Base-by-base conservation (phyloP, 352 stramenopile genomes). In the Pythium dissimile region DNA sequence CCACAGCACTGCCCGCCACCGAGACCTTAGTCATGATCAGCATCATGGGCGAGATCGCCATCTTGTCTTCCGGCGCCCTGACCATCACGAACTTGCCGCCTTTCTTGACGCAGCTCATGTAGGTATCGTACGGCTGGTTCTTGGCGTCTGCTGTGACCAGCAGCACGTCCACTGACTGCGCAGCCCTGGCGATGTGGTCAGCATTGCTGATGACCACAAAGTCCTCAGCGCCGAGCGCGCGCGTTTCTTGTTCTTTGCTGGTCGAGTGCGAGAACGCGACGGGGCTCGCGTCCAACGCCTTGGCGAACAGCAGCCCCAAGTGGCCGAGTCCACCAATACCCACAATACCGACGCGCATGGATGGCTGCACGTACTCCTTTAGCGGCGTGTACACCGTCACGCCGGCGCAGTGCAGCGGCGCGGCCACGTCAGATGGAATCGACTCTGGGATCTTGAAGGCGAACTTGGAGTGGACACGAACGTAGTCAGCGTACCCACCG, bases 31-130 rank as follows among this genome's bases (percentile, higher is more conserved):
- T 44, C 42, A 58, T 37, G 16, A 96, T 54, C 9, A 96, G 52
- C 4, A 46, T 47, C 31, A 77, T 64, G 15, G 77, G 59, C 9
- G 85, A 59, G 42, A 84, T 78, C 41, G 72, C 74, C 23, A 88
- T 73, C 48, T 87, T 59, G 47, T 78, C 68, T 49, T 86, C 74
- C 18, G 85, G 73, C 20, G 77, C 61, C 24, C 86, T 83, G 3
- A 96, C 61, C 51, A 94, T 70, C 32, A 90, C 64, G 44, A 73
- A 74, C 47, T 68, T 86, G 39, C 83, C 88, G 28, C 77, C 69
- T 18, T 62, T 62, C 15, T 69, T 68, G n/a, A 96, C 49, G 31
- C 91, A 66, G 16, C 59, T 52, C 53, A 88, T 31, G 57, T 88
- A 85, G 8, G 62, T 49, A 12, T 74, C 48, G 27, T 86, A 73